Evolutionary conservation across 805 yeast species (phyloP).

Genomic region (Starmerella stellata): DNA sequence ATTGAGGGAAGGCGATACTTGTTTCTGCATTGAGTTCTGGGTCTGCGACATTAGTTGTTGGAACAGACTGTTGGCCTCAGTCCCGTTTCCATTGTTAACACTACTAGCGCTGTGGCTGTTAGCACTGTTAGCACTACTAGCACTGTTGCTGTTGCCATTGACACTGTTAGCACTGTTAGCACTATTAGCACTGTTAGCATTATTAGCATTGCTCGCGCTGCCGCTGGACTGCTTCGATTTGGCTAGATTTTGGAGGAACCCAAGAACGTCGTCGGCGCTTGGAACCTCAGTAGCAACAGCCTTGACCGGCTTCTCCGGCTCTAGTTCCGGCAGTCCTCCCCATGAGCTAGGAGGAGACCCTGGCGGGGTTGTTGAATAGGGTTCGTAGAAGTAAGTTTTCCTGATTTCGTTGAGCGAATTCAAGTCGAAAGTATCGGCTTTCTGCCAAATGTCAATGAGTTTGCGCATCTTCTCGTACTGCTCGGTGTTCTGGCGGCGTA

Average conservation of each 20-base stretch:
- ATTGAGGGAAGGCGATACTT: no score
- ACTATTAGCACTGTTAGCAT: no score
- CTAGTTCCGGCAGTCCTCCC: slow-evolving; percentile 15
- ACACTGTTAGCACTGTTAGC: no score
- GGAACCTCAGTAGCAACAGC: slow-evolving; percentile 18
- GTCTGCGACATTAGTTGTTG: slow-evolving; percentile 13
- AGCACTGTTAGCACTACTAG: not conserved
- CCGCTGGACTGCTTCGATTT: slow-evolving; percentile 26
- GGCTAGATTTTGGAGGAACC: slow-evolving; percentile 52
- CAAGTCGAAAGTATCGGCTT: slow-evolving; percentile 56
- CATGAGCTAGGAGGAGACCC: slow-evolving; percentile 36
- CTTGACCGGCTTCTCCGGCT: slow-evolving; percentile 16
- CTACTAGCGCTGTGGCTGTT: not conserved
- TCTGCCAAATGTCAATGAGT: slow-evolving; percentile 82
- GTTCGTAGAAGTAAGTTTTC: slow-evolving; percentile 33
- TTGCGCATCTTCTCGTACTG: slow-evolving; percentile 51
- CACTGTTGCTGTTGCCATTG: not conserved
- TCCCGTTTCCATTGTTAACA: no score
- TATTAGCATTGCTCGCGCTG: not conserved
- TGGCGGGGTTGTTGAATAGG: slow-evolving; percentile 47
- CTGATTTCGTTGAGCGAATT: slow-evolving; percentile 38
- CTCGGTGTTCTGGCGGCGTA: slow-evolving; percentile 13
- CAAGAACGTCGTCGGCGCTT: slow-evolving; percentile 27
- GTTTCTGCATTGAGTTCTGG: not conserved
- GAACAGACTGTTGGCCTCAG: slow-evolving; percentile 4